Conservation (phyloP, 75 land plant genomes). For the Adiantum capillusveneris region DNA sequence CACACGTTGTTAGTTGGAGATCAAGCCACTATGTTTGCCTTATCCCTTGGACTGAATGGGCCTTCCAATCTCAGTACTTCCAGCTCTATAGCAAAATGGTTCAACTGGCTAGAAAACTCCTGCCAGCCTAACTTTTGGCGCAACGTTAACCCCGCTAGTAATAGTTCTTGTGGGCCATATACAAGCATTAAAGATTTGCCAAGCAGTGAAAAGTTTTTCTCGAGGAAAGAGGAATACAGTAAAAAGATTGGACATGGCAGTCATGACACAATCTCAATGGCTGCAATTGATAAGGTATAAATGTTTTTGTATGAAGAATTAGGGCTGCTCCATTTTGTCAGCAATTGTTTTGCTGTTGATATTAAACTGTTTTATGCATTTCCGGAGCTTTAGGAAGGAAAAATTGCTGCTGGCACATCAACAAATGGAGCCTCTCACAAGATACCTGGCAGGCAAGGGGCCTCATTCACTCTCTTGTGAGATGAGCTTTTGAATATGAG, state of each 20-base stretch:
- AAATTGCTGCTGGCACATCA: constrained; percentile 91
- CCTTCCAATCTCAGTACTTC: constrained; percentile 79
- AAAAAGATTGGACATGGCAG: constrained; percentile 18
- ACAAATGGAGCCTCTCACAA: constrained; percentile 95
- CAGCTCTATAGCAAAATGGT: constrained; percentile 72
- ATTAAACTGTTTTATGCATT: too few species aligned
- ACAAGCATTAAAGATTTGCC: background rate
- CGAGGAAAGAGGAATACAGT: background rate
- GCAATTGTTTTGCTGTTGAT: too few species aligned
- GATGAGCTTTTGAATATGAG: too few species aligned
- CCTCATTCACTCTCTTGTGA: background rate
- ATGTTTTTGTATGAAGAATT: too few species aligned
- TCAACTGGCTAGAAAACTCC: constrained; percentile 46
- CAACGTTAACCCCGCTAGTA: constrained; percentile 58
- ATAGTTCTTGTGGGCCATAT: constrained; percentile 74
- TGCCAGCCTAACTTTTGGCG: constrained; percentile 94
- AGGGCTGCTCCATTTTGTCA: too few species aligned
- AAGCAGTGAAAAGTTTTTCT: too few species aligned
- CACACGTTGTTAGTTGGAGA: constrained; percentile 96
- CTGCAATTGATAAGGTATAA: constrained; percentile 77
- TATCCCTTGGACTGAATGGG: constrained; percentile 88
- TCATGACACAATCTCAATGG: constrained; percentile 99
- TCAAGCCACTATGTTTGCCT: constrained; percentile 74
- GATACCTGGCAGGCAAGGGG: constrained; percentile 84
- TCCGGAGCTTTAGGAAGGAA: constrained; percentile 43